phyloP scores from a whole-genome alignment of 129 eudicot species.

The Flaveria linearis region DNA sequence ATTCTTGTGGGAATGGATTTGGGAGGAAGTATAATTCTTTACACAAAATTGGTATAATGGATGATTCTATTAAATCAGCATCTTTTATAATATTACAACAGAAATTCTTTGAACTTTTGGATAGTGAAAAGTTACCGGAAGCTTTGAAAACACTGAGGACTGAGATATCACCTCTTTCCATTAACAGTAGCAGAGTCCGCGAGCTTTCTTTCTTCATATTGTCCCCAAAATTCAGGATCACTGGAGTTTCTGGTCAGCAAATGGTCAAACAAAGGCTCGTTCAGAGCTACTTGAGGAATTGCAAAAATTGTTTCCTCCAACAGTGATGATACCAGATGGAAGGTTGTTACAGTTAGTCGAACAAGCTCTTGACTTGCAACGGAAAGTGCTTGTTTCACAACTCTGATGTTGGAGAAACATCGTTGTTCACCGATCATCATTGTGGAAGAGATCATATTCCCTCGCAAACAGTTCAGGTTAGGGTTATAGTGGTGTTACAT shows the following conservation, averaged over 20 bases:
- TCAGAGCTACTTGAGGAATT: conserved; percentile 63
- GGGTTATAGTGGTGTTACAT: conserved; percentile 1
- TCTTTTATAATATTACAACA: conserved; percentile 80
- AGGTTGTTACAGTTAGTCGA: conserved; percentile 75
- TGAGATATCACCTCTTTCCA: conserved; percentile 66
- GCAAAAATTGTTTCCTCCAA: conserved; percentile 72
- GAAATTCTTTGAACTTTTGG: conserved; percentile 76
- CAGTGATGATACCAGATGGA: conserved; percentile 73
- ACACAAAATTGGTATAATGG: conserved; percentile 55
- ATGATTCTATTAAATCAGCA: conserved; percentile 60
- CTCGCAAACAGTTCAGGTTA: conserved; percentile 73
- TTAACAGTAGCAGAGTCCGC: conserved; percentile 47
- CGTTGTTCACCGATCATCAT: conserved; percentile 74
- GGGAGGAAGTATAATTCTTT: conserved; percentile 84
- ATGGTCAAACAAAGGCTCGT: conserved; percentile 44
- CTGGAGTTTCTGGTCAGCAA: conserved; percentile 36
- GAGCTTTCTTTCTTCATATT: conserved; percentile 61
- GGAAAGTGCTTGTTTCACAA: conserved; percentile 78
- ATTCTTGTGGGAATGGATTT: conserved; percentile 68
- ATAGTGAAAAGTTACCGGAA: conserved; percentile 56
- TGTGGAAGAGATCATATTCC: conserved; percentile 85
- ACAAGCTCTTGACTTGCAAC: conserved; percentile 85
- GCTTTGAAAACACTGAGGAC: conserved; percentile 83
- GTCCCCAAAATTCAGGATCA: conserved; percentile 40
- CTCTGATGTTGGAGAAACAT: conserved; percentile 60